phyloP scores from a whole-genome alignment of 768 basidiomycete genomes.

The Tricholoma sp. region DNA sequence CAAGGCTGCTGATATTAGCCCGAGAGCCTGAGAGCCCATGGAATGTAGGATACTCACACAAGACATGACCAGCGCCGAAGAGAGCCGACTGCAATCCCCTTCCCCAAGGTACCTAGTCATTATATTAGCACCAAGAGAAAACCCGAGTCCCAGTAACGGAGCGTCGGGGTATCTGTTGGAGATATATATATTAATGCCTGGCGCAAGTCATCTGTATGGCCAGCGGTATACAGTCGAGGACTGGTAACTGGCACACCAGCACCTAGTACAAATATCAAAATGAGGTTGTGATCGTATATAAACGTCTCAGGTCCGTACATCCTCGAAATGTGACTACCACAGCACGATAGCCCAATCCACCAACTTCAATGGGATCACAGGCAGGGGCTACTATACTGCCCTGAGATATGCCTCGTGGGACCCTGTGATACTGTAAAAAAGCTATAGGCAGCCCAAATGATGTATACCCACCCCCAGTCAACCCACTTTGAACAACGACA shows the following conservation, averaged over 20 bases:
- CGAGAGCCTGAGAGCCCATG: too few relatives aligned
- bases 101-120: constrained; percentile 73
- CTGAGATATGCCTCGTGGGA: constrained; percentile 76
- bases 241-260: constrained; percentile 68
- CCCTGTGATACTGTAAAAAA: constrained; percentile 29
- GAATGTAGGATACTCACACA: constrained; percentile 43
- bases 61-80: constrained; percentile 48
- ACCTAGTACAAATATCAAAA: constrained; percentile 31
- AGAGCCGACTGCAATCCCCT: constrained; percentile 48
- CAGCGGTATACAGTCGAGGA: constrained; percentile 67
- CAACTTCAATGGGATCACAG: constrained; percentile 52
- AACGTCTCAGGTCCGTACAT: constrained; percentile 37
- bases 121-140: constrained; percentile 80
- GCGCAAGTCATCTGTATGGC: constrained; percentile 72
- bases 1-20: constrained; percentile 22
- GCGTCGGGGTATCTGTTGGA: constrained; percentile 57
- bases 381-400: constrained; percentile 59
- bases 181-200: constrained; percentile 64
- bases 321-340: constrained; percentile 78
- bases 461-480: constrained; percentile 23
- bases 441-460: neutral
- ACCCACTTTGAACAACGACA: constrained; percentile 34
- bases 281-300: neutral
- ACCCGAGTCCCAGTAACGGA: constrained; percentile 70
- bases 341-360: constrained; percentile 72